phyloP scores from a whole-genome alignment of 148 eudicot species.

The Fagopyrum homotropicum region DNA sequence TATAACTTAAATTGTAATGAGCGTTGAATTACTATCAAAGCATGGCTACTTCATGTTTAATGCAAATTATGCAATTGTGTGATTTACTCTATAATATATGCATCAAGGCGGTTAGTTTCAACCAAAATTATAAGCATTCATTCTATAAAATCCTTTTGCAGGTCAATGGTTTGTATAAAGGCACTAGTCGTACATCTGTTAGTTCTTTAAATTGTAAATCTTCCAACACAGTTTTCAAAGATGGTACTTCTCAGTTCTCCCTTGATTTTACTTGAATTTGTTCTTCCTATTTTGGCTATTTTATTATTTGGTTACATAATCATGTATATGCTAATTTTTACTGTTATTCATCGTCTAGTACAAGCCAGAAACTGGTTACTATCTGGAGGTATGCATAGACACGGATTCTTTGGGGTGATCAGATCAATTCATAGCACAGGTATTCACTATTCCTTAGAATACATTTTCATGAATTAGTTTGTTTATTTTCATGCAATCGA shows the following conservation, averaged over 20 bases:
- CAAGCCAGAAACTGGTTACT: constrained; percentile 25
- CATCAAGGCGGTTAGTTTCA: not conserved
- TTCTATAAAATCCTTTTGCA: constrained; percentile 15
- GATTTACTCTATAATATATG: not conserved
- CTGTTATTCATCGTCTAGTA: constrained; percentile 20
- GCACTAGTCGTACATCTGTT: constrained; percentile 30
- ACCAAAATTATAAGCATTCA: not conserved
- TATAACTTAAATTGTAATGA: not conserved
- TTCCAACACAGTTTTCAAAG: constrained; percentile 7
- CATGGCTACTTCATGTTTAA: not conserved
- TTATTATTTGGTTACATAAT: not conserved
- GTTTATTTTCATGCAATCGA: not conserved
- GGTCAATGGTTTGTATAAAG: constrained; percentile 28
- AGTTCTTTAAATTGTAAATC: constrained; percentile 27
- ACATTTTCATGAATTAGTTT: not conserved
- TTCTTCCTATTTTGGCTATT: not conserved
- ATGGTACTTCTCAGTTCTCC: constrained; percentile 31
- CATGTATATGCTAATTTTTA: not conserved
- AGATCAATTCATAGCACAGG: constrained; percentile 78
- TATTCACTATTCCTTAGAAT: constrained; percentile 17
- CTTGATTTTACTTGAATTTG: not conserved
- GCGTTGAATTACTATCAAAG: not conserved
- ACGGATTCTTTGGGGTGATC: constrained; percentile 21
- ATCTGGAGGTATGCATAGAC: constrained; percentile 25
- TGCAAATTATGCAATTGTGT: not conserved